Evolutionary conservation across 1,139 yeast genomes (phyloP), one percentile per base, ranked within the genome.

Genomic region (Yarrowia galli): DNA sequence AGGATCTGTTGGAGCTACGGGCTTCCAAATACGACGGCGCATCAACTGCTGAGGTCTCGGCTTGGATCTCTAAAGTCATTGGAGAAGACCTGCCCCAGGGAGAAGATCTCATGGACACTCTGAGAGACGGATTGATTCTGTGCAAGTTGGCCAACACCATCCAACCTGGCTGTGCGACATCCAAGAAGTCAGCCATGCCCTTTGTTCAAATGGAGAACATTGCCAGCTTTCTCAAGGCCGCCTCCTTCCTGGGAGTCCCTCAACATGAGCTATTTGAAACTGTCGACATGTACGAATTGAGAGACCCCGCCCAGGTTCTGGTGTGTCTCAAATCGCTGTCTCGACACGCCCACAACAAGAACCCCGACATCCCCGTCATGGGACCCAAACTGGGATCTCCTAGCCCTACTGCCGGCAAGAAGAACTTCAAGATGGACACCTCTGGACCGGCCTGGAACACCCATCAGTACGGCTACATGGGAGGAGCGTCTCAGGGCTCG

Each of bases 191-290:
- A n/a, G 81, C 80, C 66, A 87, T 91, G 89, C 95, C 97, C 2
- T 92, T 92, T 77, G 87, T 91, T 13, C 92, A 89, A 79, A 91
- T 91, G 97, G 97, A 92, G 75, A 91, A 91, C 74, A 91, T 92
- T 49, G 87, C 92, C 54, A 84, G 86, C 70, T 92, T 91, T 74
- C 79, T 92, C 43, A 78, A 81, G 18, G 79, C 79, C 2, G 85
- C 88, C 65, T 87, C 91, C 68, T 67, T 74, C 3, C 79, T 88
- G 58, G 95, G 96, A 1, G 87, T 92, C 3, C 92, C 95, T 5
- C 91, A 89, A 71, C 93, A 91, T 74, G 97, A 92, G 75, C 79
- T 89, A 63, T 92, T 92, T 75, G 95, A 89, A 72, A 91, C 97
- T 0, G 85, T 89, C 9, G 97, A 92, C 75, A 80, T 92, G 69